A percentile compares a stretch with the other conserved stretches of the same genome.
These are phyloP conservation scores for Penicillium vulpinum DNA, from an alignment of 2,329 filamentous ascomycete species.

Conservation along the genomic window DNA sequence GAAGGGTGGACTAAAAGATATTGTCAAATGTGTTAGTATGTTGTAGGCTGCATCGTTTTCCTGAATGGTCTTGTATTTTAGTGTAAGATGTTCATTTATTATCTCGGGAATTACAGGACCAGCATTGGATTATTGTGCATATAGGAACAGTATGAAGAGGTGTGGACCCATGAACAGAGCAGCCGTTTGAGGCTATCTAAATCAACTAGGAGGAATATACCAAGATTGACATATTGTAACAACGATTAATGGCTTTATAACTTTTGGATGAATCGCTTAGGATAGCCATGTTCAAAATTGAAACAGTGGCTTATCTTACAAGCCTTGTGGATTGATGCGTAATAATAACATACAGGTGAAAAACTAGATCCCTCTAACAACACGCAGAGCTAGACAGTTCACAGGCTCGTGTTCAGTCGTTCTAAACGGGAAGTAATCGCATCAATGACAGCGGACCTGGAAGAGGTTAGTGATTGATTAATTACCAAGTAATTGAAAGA, in stretches of 20 bases:
- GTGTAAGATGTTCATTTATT: not conserved
- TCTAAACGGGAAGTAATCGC: slow-evolving; percentile 45
- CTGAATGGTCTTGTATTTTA: not conserved
- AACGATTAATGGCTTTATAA: not conserved
- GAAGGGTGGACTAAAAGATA: not conserved
- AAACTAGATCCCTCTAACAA: not conserved
- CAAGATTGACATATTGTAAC: not conserved
- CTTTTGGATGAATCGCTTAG: not conserved
- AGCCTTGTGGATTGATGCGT: not conserved
- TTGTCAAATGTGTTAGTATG: not conserved
- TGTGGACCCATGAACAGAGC: no score
- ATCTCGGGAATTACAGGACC: not conserved
- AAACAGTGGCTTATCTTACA: not conserved
- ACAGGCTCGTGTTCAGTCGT: slow-evolving; percentile 40
- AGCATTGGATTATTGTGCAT: not conserved
- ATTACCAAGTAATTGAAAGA: not conserved
- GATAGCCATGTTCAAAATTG: not conserved
- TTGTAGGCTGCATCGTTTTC: not conserved
- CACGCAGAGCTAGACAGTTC: slow-evolving; percentile 1
- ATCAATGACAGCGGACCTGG: slow-evolving; percentile 46
- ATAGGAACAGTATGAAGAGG: not conserved
- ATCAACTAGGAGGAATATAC: not conserved
- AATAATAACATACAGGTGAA: not conserved
- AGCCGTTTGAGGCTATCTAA: not conserved
- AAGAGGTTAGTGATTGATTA: slow-evolving; percentile 10